These are phyloP conservation scores for Buddleja alternifolia DNA, from an alignment of 257 asterid species.

Conservation along the genomic window DNA sequence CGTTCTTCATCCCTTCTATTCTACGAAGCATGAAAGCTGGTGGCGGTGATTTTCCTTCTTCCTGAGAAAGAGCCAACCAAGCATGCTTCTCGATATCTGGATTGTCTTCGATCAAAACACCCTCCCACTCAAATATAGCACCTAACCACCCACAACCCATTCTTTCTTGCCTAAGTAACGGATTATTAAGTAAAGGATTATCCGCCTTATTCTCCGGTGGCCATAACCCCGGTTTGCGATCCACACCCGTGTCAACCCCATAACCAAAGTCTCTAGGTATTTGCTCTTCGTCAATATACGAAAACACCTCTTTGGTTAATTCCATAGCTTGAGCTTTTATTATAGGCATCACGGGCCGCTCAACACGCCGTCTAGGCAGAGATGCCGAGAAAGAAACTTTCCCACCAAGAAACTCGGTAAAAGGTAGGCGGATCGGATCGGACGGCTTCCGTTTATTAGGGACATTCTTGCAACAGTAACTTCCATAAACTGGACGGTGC, in stretches of 20 bases:
- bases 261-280: slow-evolving; percentile 52
- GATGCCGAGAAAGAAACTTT: slow-evolving; percentile 34
- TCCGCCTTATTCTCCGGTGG: slow-evolving; percentile 90
- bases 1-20: slow-evolving; percentile 93
- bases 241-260: slow-evolving; percentile 55
- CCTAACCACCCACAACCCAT: slow-evolving; percentile 99
- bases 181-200: slow-evolving; percentile 77
- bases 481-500: slow-evolving; percentile 52
- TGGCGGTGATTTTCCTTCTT: slow-evolving; percentile 86
- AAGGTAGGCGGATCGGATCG: slow-evolving; percentile 39
- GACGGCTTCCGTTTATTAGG: slow-evolving; percentile 41
- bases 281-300: slow-evolving; percentile 58
- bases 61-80: slow-evolving; percentile 79
- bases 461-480: slow-evolving; percentile 42
- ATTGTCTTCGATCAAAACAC: slow-evolving; percentile 81
- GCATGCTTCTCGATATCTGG: slow-evolving; percentile 90
- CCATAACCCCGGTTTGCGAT: slow-evolving; percentile 66
- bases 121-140: slow-evolving; percentile 96
- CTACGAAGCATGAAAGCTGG: slow-evolving; percentile 75
- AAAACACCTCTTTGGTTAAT: slow-evolving; percentile 61
- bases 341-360: slow-evolving; percentile 18
- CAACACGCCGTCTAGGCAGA: slow-evolving; percentile 25
- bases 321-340: slow-evolving; percentile 76
- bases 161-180: slow-evolving; percentile 86
- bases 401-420: slow-evolving; percentile 34